A percentile compares a stretch with the other conserved stretches of the same genome.
These are phyloP conservation scores for Tolypocladium endophyticum DNA, from an alignment of 2,329 filamentous ascomycete genomes.

Conservation along the genomic window DNA sequence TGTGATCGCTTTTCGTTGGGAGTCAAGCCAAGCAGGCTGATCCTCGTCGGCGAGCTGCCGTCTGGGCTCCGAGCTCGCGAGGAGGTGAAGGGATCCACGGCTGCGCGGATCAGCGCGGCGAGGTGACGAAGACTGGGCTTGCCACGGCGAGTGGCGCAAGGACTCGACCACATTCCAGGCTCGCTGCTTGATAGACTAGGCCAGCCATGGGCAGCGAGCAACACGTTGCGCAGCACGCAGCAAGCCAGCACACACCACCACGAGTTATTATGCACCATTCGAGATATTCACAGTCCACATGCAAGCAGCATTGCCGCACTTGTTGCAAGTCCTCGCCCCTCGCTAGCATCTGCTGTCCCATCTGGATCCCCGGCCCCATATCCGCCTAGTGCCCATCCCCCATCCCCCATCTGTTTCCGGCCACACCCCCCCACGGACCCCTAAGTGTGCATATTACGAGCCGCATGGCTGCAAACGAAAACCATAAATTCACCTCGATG, in stretches of 20 bases:
- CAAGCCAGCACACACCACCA: neutral
- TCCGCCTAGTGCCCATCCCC: too few relatives aligned
- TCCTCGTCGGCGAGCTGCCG: neutral
- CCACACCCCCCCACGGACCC: neutral
- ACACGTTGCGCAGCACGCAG: neutral
- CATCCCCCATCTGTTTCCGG: neutral
- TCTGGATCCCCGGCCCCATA: neutral
- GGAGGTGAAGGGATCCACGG: neutral
- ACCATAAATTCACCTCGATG: constrained; percentile 1
- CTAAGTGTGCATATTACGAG: neutral
- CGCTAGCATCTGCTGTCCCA: neutral
- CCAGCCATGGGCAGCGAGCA: neutral
- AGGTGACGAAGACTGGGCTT: neutral
- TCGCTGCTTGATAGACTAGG: neutral
- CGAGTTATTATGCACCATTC: neutral
- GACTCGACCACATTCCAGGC: neutral
- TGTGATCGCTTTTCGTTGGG: neutral
- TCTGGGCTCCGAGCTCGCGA: neutral
- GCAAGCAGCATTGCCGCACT: neutral
- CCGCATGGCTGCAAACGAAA: constrained; percentile 1
- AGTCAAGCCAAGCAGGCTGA: too few relatives aligned
- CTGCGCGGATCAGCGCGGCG: neutral
- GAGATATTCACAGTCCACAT: neutral
- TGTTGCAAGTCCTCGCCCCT: neutral
- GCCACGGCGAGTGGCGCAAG: neutral